Conservation (phyloP, 495 filamentous ascomycete genomes). For the Xylaria bambusicola region DNA sequence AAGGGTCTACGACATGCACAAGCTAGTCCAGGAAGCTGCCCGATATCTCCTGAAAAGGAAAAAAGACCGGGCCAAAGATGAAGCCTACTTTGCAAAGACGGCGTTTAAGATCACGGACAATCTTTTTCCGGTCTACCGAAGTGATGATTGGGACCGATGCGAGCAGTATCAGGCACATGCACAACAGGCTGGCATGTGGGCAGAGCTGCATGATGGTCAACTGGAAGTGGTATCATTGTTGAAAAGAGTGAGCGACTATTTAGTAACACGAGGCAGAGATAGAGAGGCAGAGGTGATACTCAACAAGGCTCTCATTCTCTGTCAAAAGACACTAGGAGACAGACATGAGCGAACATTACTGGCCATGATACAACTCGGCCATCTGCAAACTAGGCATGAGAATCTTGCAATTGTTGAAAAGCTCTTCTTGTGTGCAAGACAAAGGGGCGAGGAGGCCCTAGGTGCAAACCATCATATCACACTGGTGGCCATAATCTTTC, state of each 20-base stretch:
- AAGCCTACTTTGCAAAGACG: conserved; percentile 20
- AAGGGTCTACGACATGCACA: conserved; percentile 27
- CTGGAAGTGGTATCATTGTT: neutral
- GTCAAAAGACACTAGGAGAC: neutral
- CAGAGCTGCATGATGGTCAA: conserved; percentile 11
- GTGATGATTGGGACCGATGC: conserved; percentile 20
- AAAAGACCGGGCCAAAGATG: conserved; percentile 7
- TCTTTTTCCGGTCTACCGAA: conserved; percentile 15
- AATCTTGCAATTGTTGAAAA: no score
- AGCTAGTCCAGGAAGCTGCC: conserved; percentile 30
- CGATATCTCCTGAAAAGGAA: conserved; percentile 18
- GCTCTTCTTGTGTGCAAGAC: no score
- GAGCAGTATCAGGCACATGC: conserved; percentile 23
- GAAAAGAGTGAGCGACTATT: neutral
- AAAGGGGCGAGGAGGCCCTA: no score
- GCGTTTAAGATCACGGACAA: conserved; percentile 17
- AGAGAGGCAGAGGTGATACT: neutral
- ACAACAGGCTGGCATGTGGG: conserved; percentile 16
- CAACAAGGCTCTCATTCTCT: neutral
- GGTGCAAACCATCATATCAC: no score
- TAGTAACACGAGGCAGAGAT: neutral
- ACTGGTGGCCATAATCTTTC: no score
- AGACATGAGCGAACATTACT: neutral
- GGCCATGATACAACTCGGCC: no score
- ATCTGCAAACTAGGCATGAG: no score